phyloP scores from a whole-genome alignment of 306 rosid species.

The Arachis stenosperma region DNA sequence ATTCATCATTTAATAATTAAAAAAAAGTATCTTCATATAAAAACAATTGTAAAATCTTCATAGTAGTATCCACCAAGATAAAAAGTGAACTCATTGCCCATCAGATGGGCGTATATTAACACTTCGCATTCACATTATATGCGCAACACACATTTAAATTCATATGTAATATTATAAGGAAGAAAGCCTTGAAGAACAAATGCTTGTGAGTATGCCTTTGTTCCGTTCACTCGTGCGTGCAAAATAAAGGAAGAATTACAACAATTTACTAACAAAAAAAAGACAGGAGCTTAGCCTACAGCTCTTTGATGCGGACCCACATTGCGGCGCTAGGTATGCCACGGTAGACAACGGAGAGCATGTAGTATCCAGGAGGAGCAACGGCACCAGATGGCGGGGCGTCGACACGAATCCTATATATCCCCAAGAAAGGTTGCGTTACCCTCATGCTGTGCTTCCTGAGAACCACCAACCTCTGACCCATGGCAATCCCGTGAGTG shows the following conservation, averaged over 20 bases:
- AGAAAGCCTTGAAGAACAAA: background rate
- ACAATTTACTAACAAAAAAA: background rate
- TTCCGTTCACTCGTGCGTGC: background rate
- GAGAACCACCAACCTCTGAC: slow-evolving; percentile 68
- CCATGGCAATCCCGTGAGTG: slow-evolving; percentile 88
- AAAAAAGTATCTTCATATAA: too few species aligned
- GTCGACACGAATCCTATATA: slow-evolving; percentile 18
- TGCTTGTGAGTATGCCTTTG: background rate
- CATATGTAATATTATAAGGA: background rate
- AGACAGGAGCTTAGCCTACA: background rate
- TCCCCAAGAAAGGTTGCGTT: background rate
- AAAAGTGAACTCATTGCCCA: too few species aligned
- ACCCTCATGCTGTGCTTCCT: background rate
- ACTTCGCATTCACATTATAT: too few species aligned
- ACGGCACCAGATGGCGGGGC: slow-evolving; percentile 59
- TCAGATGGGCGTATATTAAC: too few species aligned
- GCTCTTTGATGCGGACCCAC: slow-evolving; percentile 66
- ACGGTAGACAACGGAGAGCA: slow-evolving; percentile 70
- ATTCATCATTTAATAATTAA: too few species aligned
- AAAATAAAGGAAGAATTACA: background rate
- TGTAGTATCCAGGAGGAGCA: slow-evolving; percentile 88
- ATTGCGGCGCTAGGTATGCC: slow-evolving; percentile 68
- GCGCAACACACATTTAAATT: too few species aligned
- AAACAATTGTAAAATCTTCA: too few species aligned
- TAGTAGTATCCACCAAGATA: too few species aligned